phyloP scores from a whole-genome alignment of 2,329 filamentous ascomycete species.

The Calonectria multiphialidica region DNA sequence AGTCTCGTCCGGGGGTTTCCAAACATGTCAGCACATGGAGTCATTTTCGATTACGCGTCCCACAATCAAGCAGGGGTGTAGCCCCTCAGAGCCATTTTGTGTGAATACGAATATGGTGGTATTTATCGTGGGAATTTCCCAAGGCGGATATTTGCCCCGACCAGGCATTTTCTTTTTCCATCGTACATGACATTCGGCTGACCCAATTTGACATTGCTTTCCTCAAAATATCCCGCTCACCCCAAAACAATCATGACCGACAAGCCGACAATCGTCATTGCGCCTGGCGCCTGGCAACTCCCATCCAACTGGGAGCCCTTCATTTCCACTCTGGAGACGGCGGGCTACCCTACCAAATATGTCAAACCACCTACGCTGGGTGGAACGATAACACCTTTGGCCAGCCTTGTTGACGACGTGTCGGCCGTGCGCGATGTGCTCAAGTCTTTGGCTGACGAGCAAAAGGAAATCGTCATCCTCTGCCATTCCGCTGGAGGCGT shows the following conservation, averaged over 20 bases:
- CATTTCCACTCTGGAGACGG: neutral
- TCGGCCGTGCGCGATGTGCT: neutral
- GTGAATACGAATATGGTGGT: neutral
- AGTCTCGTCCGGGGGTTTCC: neutral
- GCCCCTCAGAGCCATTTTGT: neutral
- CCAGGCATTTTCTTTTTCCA: no score
- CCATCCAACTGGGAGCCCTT: constrained; percentile 1
- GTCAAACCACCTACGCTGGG: neutral
- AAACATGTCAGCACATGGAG: neutral
- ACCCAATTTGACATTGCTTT: no score
- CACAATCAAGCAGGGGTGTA: neutral
- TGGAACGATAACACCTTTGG: neutral
- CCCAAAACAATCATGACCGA: neutral
- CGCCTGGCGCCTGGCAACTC: constrained; percentile 12
- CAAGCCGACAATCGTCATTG: constrained; percentile 1
- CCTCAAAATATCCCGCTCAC: no score
- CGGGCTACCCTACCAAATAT: neutral
- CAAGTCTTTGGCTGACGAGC: neutral
- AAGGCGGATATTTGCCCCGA: neutral
- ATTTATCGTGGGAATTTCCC: neutral
- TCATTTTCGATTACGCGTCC: neutral
- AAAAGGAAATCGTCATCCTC: neutral
- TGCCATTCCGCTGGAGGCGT: constrained; percentile 1
- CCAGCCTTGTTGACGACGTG: neutral
- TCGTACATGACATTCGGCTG: neutral